Evolutionary conservation across 1,284 basidiomycete species (phyloP).

Genomic region (Apiotrichum sp.): DNA sequence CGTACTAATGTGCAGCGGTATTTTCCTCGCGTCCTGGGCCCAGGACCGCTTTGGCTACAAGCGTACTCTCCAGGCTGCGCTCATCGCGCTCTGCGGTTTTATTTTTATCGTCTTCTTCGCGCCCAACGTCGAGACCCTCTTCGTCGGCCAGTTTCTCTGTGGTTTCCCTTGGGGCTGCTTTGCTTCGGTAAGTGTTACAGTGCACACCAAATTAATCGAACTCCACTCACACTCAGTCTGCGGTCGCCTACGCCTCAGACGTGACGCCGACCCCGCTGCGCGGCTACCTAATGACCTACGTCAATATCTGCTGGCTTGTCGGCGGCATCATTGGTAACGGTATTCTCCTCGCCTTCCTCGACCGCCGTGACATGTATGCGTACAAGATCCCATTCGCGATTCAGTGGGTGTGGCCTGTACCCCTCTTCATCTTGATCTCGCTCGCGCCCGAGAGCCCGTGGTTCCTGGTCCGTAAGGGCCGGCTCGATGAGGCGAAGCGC

Average conservation of each 20-base stretch:
- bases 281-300: slow-evolving; percentile 40
- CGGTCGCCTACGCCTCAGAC: slow-evolving; percentile 40
- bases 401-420: slow-evolving; percentile 47
- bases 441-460: slow-evolving; percentile 37
- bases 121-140: slow-evolving; percentile 12
- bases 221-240: neutral
- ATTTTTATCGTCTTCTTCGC: slow-evolving; percentile 46
- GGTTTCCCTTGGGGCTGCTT: slow-evolving; percentile 48
- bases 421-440: slow-evolving; percentile 15
- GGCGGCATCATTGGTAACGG: slow-evolving; percentile 26
- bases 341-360: neutral
- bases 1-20: slow-evolving; percentile 9
- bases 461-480: slow-evolving; percentile 28
- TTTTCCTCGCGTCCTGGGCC: slow-evolving; percentile 19
- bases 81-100: slow-evolving; percentile 31
- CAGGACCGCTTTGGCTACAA: slow-evolving; percentile 27
- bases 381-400: slow-evolving; percentile 45
- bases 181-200: slow-evolving; percentile 1
- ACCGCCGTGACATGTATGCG: slow-evolving; percentile 23
- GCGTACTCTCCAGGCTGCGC: slow-evolving; percentile 18
- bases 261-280: slow-evolving; percentile 40
- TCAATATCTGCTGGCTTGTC: slow-evolving; percentile 45
- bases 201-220: no score
- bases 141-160: slow-evolving; percentile 24
- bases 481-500: slow-evolving; percentile 24